phyloP scores from a whole-genome alignment of 306 rosid species.

The Vigna radiata region DNA sequence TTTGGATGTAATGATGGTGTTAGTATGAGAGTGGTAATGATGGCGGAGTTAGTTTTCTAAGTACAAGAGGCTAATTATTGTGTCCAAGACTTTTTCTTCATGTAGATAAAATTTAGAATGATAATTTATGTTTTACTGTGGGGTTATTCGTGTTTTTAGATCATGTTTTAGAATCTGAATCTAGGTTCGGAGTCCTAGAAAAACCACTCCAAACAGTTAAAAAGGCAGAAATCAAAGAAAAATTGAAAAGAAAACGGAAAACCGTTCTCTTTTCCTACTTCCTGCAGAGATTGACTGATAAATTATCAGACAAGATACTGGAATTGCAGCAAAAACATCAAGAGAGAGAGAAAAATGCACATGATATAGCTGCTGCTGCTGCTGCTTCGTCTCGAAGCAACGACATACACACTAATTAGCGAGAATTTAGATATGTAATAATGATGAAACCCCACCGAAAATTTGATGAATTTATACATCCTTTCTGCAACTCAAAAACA shows the following conservation, averaged over 20 bases:
- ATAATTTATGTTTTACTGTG: conserved; percentile 1
- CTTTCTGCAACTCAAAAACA: conserved; percentile 57
- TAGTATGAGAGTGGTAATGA: conserved; percentile 43
- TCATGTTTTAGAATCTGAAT: conserved; percentile 47
- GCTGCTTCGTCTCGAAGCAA: conserved; percentile 65
- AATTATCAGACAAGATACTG: conserved; percentile 58
- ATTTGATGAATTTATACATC: conserved; percentile 64
- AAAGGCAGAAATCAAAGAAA: neutral
- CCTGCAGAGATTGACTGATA: conserved; percentile 57
- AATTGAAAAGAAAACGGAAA: conserved; percentile 7
- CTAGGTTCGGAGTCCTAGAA: conserved; percentile 45
- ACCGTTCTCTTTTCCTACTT: conserved; percentile 23
- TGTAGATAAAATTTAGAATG: conserved; percentile 35
- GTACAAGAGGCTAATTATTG: conserved; percentile 48
- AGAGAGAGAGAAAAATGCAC: conserved; percentile 29
- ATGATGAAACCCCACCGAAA: conserved; percentile 49
- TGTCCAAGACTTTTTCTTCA: conserved; percentile 46
- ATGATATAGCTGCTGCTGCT: conserved; percentile 49
- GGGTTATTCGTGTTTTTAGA: conserved; percentile 42
- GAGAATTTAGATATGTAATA: conserved; percentile 1
- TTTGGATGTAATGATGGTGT: conserved; percentile 61
- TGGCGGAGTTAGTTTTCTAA: conserved; percentile 46
- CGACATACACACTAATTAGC: conserved; percentile 15
- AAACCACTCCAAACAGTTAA: conserved; percentile 28
- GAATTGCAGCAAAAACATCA: conserved; percentile 47